A percentile compares a stretch with the other conserved stretches of the same genome.
Evolutionary conservation across 805 yeast genomes (phyloP).

Genomic region (Kuraishia ogatae): DNA sequence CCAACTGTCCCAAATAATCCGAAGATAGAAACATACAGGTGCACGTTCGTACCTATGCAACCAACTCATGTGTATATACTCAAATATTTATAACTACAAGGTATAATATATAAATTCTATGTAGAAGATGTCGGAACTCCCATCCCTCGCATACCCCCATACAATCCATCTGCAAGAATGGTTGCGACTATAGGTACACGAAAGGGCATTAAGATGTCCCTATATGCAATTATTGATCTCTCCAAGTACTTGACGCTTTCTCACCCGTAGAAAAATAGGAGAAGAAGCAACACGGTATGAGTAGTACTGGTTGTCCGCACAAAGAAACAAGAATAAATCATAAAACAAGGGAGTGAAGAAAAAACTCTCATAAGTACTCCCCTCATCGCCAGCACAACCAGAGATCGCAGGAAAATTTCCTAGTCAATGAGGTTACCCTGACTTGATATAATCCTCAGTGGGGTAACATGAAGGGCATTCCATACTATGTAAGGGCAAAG

Average conservation of each 20-base stretch:
- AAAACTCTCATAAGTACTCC: not conserved
- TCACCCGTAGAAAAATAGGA: constrained; percentile 26
- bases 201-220: constrained; percentile 68
- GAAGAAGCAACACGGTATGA: constrained; percentile 63
- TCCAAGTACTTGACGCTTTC: constrained; percentile 68
- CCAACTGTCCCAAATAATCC: too few relatives aligned
- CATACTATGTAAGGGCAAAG: not conserved
- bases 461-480: not conserved
- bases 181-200: constrained; percentile 24
- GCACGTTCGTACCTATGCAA: too few relatives aligned
- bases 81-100: too few relatives aligned
- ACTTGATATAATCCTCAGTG: not conserved
- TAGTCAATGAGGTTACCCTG: not conserved
- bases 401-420: not conserved
- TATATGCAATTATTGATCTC: constrained; percentile 35
- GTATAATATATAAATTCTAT: not conserved
- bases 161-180: constrained; percentile 29
- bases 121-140: constrained; percentile 48
- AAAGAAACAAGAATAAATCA: constrained; percentile 21
- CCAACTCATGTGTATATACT: too few relatives aligned
- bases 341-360: not conserved
- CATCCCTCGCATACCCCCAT: constrained; percentile 48
- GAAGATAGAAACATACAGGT: too few relatives aligned
- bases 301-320: constrained; percentile 73
- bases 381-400: not conserved